A percentile compares a stretch with the other conserved stretches of the same genome.
These are phyloP conservation scores for Teratosphaeria zuluensis DNA, from an alignment of 2,329 filamentous ascomycete species.

Conservation along the genomic window DNA sequence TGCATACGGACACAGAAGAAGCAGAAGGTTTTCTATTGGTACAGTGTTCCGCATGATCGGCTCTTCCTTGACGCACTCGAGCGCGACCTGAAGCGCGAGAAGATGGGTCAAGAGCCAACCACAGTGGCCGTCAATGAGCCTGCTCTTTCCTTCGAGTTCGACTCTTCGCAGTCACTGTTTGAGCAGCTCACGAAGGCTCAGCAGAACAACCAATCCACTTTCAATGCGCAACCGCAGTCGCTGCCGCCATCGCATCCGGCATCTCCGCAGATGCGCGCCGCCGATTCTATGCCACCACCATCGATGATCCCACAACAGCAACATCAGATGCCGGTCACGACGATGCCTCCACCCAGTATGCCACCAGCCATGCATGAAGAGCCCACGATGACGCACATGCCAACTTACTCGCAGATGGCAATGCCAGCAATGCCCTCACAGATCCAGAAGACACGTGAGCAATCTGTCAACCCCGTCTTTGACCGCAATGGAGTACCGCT, in stretches of 20 bases:
- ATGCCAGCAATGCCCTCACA: conserved; percentile 64
- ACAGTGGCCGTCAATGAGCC: conserved; percentile 96
- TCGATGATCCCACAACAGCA: conserved; percentile 59
- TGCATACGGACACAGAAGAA: conserved; percentile 99
- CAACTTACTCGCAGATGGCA: conserved; percentile 63
- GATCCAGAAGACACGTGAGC: conserved; percentile 72
- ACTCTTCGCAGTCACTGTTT: conserved; percentile 96
- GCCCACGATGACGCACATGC: conserved; percentile 45
- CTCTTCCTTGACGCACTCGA: conserved; percentile 96
- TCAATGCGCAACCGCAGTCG: conserved; percentile 36
- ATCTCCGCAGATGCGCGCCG: conserved; percentile 79
- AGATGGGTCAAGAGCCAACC: conserved; percentile 97
- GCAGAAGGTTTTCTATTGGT: conserved; percentile 99
- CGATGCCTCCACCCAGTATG: conserved; percentile 26
- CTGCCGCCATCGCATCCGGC: conserved; percentile 63
- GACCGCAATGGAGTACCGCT: conserved; percentile 86
- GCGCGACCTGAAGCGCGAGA: conserved; percentile 95
- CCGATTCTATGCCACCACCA: conserved; percentile 90
- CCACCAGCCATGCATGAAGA: conserved; percentile 50
- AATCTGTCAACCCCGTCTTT: conserved; percentile 68
- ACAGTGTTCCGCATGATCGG: conserved; percentile 94
- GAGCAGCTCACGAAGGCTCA: conserved; percentile 99
- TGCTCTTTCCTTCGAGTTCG: conserved; percentile 95
- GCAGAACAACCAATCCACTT: conserved; percentile 95
- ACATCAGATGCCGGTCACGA: conserved; percentile 31